Evolutionary conservation across 805 yeast genomes (phyloP).

Genomic region (Candida taoyuanica): DNA sequence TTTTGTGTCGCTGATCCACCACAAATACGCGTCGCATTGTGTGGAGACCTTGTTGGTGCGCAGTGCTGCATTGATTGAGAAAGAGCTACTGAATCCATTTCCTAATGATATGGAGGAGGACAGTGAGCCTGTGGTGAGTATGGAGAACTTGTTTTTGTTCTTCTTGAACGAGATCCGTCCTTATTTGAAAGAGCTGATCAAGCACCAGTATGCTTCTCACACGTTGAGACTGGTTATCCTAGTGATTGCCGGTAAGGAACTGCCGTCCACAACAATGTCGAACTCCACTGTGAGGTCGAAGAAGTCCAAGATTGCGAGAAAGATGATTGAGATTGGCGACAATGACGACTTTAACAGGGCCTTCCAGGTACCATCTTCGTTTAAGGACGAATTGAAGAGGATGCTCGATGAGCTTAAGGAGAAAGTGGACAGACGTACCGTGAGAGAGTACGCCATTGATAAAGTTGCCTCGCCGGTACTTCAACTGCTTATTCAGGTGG

Average conservation of each 20-base stretch:
- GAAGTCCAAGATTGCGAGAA: constrained; percentile 82
- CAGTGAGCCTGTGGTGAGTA: constrained; percentile 41
- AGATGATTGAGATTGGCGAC: constrained; percentile 85
- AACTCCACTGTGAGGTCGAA: constrained; percentile 77
- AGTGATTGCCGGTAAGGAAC: constrained; percentile 68
- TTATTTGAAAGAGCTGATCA: constrained; percentile 51
- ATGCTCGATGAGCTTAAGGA: constrained; percentile 38
- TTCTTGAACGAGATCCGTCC: constrained; percentile 68
- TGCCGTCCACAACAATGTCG: constrained; percentile 67
- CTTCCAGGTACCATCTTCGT: constrained; percentile 66
- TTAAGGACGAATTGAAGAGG: constrained; percentile 54
- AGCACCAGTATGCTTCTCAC: constrained; percentile 85
- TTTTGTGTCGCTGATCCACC: constrained; percentile 71
- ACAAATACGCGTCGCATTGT: constrained; percentile 92
- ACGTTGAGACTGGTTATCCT: constrained; percentile 69
- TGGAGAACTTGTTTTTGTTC: constrained; percentile 61
- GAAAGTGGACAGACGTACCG: constrained; percentile 37
- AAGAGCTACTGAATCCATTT: constrained; percentile 52
- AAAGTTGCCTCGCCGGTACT: constrained; percentile 84
- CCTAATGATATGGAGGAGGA: constrained; percentile 29
- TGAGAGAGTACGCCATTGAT: constrained; percentile 74
- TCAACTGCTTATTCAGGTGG: constrained; percentile 72
- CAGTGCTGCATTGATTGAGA: constrained; percentile 68
- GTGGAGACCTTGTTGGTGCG: constrained; percentile 79
- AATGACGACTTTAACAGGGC: constrained; percentile 62